A percentile compares a stretch with the other conserved stretches of the same genome.
These are phyloP conservation scores for Xenoacremonium recifei DNA, from an alignment of 2,329 filamentous ascomycete genomes.

Conservation along the genomic window DNA sequence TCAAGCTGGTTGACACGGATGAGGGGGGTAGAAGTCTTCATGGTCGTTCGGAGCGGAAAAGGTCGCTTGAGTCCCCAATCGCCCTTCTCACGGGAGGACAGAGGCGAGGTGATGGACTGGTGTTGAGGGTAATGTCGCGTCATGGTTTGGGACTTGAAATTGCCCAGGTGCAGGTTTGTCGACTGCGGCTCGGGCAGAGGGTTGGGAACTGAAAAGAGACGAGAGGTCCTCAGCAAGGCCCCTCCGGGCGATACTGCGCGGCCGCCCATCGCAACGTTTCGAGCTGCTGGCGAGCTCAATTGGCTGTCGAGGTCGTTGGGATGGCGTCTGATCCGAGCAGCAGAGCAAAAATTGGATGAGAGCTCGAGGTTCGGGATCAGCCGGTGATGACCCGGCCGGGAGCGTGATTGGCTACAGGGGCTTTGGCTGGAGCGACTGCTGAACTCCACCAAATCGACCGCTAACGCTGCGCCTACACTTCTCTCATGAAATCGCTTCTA, in stretches of 20 bases:
- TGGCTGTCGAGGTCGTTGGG: conserved; percentile 20
- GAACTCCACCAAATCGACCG: conserved; percentile 23
- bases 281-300: conserved; percentile 30
- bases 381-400: conserved; percentile 32
- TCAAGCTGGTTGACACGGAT: conserved; percentile 78
- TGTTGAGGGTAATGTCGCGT: conserved; percentile 79
- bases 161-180: conserved; percentile 35
- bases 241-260: conserved; percentile 57
- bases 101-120: conserved; percentile 77
- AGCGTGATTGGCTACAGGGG: conserved; percentile 17
- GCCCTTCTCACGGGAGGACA: conserved; percentile 68
- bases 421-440: conserved; percentile 2
- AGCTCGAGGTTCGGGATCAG: conserved; percentile 16
- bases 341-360: no score
- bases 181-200: conserved; percentile 65
- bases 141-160: conserved; percentile 37
- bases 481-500: no score
- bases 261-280: conserved; percentile 30
- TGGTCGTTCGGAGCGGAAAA: conserved; percentile 73
- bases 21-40: conserved; percentile 68
- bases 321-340: conserved; percentile 26
- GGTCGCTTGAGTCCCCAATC: conserved; percentile 94
- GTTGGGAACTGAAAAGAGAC: conserved; percentile 83
- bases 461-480: no score
- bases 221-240: conserved; percentile 77